Evolutionary conservation across 2,329 filamentous ascomycete species (phyloP).

Genomic region (Akanthomyces uredinophilus): DNA sequence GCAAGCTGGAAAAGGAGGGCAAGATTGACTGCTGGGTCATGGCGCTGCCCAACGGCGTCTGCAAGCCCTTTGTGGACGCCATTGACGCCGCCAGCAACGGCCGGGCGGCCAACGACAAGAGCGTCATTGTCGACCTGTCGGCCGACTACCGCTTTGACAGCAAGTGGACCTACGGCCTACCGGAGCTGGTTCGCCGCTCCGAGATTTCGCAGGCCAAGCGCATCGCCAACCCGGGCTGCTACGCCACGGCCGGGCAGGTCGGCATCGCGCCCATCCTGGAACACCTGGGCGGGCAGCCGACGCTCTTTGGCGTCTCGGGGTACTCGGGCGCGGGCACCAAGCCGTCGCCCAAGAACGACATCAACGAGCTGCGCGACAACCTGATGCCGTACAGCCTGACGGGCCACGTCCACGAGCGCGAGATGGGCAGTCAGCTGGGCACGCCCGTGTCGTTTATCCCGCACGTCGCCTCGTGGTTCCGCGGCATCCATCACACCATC

Average conservation of each 20-base stretch:
- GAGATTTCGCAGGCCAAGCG: slow-evolving; percentile 75
- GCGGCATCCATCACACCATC: slow-evolving; percentile 89
- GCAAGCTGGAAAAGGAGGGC: slow-evolving; percentile 74
- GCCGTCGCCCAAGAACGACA: slow-evolving; percentile 89
- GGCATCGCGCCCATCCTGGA: slow-evolving; percentile 79
- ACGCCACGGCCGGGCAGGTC: slow-evolving; percentile 88
- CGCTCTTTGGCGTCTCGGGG: slow-evolving; percentile 84
- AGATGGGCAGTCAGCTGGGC: slow-evolving; percentile 77
- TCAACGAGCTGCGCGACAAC: slow-evolving; percentile 76
- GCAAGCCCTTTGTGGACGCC: slow-evolving; percentile 88
- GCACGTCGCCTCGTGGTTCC: slow-evolving; percentile 84
- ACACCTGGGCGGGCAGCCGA: slow-evolving; percentile 71
- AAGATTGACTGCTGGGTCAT: slow-evolving; percentile 96
- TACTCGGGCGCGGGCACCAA: slow-evolving; percentile 96
- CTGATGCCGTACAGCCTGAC: slow-evolving; percentile 75
- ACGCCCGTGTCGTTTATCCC: slow-evolving; percentile 78
- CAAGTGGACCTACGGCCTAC: slow-evolving; percentile 84
- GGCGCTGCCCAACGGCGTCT: slow-evolving; percentile 93
- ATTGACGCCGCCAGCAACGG: slow-evolving; percentile 45
- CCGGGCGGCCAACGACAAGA: slow-evolving; percentile 41
- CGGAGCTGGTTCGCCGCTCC: slow-evolving; percentile 73
- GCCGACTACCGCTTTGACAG: slow-evolving; percentile 90
- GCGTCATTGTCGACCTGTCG: slow-evolving; percentile 85
- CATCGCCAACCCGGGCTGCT: slow-evolving; percentile 92
- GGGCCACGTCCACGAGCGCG: slow-evolving; percentile 90